Evolutionary conservation across 176 grass and related monocot species (phyloP).

Genomic region (Musa acuminata): DNA sequence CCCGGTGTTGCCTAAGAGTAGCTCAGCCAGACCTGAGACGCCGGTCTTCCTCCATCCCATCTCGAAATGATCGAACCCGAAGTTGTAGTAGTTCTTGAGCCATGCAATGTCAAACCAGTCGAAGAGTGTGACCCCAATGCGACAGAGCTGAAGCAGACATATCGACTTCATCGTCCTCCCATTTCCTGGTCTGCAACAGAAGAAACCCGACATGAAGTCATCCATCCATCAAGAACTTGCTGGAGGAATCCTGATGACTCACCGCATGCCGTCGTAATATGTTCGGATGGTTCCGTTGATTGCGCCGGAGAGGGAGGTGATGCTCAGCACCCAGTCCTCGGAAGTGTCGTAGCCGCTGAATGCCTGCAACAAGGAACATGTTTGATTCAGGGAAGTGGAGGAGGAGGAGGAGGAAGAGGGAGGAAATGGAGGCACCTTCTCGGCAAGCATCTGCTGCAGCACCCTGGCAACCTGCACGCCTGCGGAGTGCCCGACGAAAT

Average conservation of each 20-base stretch:
- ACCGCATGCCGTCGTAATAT: constrained; percentile 63
- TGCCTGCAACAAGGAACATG: constrained; percentile 21
- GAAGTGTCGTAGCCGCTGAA: constrained; percentile 48
- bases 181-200: constrained; percentile 23
- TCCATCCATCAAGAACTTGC: neutral
- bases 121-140: constrained; percentile 38
- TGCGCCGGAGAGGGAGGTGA: constrained; percentile 72
- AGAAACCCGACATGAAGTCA: neutral
- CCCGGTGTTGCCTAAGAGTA: constrained; percentile 26
- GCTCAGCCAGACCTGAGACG: constrained; percentile 13
- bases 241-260: neutral
- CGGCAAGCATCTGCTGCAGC: constrained; percentile 89
- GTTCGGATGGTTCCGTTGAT: constrained; percentile 65
- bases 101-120: constrained; percentile 61
- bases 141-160: constrained; percentile 47
- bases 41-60: constrained; percentile 43
- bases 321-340: constrained; percentile 58
- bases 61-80: constrained; percentile 61
- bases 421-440: constrained; percentile 31
- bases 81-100: constrained; percentile 71
- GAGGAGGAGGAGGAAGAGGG: neutral
- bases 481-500: constrained; percentile 81
- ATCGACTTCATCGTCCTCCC: constrained; percentile 31
- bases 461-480: constrained; percentile 64
- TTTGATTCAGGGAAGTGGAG: neutral